A percentile compares a stretch with the other conserved stretches of the same genome.
Evolutionary conservation across 1,284 basidiomycete genomes (phyloP).

Genomic region (Schizopora paradoxa): DNA sequence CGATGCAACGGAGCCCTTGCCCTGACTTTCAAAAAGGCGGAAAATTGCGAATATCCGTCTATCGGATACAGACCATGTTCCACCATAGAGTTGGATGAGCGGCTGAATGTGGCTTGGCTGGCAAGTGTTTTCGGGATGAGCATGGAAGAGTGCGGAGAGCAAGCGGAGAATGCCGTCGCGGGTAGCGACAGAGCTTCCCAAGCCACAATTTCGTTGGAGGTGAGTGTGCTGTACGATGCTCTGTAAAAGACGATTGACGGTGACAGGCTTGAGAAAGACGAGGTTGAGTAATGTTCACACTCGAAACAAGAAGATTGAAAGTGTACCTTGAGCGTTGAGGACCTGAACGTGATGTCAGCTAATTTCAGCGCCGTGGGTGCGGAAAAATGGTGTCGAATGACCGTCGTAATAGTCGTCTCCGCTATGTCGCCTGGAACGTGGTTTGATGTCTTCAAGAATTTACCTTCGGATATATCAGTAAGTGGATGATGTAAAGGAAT

Average conservation of each 20-base stretch:
- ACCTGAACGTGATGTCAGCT: conserved; percentile 38
- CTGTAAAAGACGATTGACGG: conserved; percentile 61
- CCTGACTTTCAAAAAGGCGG: conserved; percentile 69
- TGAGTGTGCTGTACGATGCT: conserved; percentile 54
- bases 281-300: background rate
- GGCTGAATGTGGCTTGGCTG: conserved; percentile 79
- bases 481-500: too few species aligned
- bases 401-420: conserved; percentile 69
- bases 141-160: conserved; percentile 62
- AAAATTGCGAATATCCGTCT: conserved; percentile 68
- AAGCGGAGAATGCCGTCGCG: conserved; percentile 48
- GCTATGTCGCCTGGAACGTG: conserved; percentile 38
- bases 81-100: conserved; percentile 68
- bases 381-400: conserved; percentile 55
- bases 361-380: conserved; percentile 44
- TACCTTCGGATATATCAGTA: background rate
- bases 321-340: conserved; percentile 56
- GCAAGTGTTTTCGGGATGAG: conserved; percentile 75
- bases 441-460: background rate
- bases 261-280: conserved; percentile 39
- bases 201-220: conserved; percentile 41
- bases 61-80: conserved; percentile 62
- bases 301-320: background rate
- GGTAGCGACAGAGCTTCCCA: conserved; percentile 23
- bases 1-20: conserved; percentile 58